Base-by-base conservation (phyloP, 2,329 filamentous ascomycete species). In the Apiospora sp. region DNA sequence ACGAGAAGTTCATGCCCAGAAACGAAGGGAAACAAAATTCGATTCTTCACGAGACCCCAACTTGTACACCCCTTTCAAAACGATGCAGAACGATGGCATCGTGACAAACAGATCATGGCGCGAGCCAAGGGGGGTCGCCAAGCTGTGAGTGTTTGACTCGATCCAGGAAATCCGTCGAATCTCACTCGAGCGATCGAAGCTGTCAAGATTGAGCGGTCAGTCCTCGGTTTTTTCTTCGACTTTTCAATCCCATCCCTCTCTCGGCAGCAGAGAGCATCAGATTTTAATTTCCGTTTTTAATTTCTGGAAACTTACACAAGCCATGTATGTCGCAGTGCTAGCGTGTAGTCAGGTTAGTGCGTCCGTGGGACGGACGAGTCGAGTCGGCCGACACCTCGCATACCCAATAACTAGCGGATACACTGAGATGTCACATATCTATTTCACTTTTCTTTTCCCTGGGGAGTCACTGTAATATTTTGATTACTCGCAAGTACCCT, bases 301-400 rank as follows among this genome's bases (percentile, higher is more conserved):
- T 41, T n/a, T n/a, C 58, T 64, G 58, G 58, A 41, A 64, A 64
- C 58, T 64, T 64, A 64, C 58, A 64, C 58, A 37, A 49, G 46
- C 6, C 58, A 64, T 64, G 34, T 22, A 64, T 41, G 58, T 41
- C 30, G 54, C 34, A 61, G 54, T 64, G 19, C 30, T 64, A 64
- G 34, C 6, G 14, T 37, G 58, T 41, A 41, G 58, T 64, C 58
- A 37, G 34, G 37, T 34, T 64, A 64, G 58, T 64, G 58, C 34
- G 41, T 41, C 34, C 58, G 58, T 37, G 34, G 5, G 10, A 41
- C 12, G 19, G 58, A 64, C 30, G 58, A 64, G 19, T n/a, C 37
- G 30, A n/a, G 58, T 64, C 19, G 58, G 19, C 58, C 54, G 54
- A 37, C 19, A 61, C 54, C 30, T 61, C 14, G 7, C 37, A 41